phyloP scores from a whole-genome alignment of 1,139 yeast genomes.

The Protomyces lactucae-debilis region DNA sequence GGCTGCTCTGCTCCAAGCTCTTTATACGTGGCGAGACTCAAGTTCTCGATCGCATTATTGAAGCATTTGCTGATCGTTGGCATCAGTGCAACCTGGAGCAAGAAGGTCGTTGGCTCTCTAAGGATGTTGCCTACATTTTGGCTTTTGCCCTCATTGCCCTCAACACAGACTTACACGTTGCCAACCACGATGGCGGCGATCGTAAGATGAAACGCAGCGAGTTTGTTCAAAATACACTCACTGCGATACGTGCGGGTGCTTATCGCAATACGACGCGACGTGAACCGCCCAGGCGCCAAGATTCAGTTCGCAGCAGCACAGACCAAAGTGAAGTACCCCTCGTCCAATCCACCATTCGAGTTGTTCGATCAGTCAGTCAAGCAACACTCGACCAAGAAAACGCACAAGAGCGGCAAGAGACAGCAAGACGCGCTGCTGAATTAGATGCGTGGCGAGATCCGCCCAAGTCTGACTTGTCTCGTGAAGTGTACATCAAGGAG shows the following conservation, averaged over 20 bases:
- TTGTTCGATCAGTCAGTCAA: background rate
- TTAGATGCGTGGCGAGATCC: background rate
- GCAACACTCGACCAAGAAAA: background rate
- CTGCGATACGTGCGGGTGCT: conserved; percentile 4
- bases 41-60: conserved; percentile 69
- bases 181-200: conserved; percentile 34
- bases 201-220: conserved; percentile 42
- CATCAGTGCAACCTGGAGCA: conserved; percentile 33
- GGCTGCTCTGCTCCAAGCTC: conserved; percentile 58
- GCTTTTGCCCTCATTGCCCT: conserved; percentile 68
- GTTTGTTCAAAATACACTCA: conserved; percentile 36
- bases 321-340: background rate
- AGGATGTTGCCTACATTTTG: conserved; percentile 62
- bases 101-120: conserved; percentile 1
- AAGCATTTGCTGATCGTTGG: conserved; percentile 68
- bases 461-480: background rate
- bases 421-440: background rate
- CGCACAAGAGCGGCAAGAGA: background rate
- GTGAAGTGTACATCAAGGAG: conserved; percentile 7
- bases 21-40: conserved; percentile 81
- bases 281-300: background rate
- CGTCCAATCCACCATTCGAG: background rate
- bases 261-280: background rate
- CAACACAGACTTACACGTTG: conserved; percentile 47
- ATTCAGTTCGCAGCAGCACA: background rate